Evolutionary conservation across 176 grass and related monocot genomes (phyloP), one percentile per base, ranked within the genome.

Genomic region (Dactylis glomerata): DNA sequence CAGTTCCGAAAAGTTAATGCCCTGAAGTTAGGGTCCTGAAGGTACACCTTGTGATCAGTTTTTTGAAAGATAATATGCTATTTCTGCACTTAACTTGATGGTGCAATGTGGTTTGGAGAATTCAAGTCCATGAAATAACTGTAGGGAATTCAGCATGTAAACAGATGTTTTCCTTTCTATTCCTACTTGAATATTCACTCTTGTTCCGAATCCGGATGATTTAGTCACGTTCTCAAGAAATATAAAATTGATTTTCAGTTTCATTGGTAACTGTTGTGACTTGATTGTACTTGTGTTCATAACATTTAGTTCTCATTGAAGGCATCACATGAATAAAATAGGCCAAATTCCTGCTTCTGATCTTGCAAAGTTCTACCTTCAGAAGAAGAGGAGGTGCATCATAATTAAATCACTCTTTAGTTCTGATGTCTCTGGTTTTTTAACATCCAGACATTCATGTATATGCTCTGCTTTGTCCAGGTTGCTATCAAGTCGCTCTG

Each of bases 381-480:
- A 28, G 80, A 82, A 72, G 34, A 57, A 72, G 80, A 59, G n/a
- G n/a, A n/a, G 80, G 80, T 82, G 55, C 45, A 44, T 1, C 28
- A 66, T 81, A 8, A 20, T 28, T 24, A 28, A 36, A 50, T 3
- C 19, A 37, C 23, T 73, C 1, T 44, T 15, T 36, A 38, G 20
- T 15, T 56, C 50, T 23, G 4, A 20, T 49, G 40, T 46, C 41
- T 65, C 38, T 80, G 5, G 9, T 20, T n/a, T 47, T n/a, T 80
- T 49, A 59, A 80, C 27, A 66, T 47, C 46, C 9, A 49, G 61
- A 65, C 36, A 23, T 49, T 24, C 15, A 76, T 69, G n/a, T 22
- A 12, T 50, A 49, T 41, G 23, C 36, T 42, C 56, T 82, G 24
- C 10, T 72, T 32, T 72, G 32, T 82, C 68, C 80, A 73, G 67